These are phyloP conservation scores for Neoboletus brunneissimus DNA, from an alignment of 768 basidiomycete genomes.

Conservation along the genomic window DNA sequence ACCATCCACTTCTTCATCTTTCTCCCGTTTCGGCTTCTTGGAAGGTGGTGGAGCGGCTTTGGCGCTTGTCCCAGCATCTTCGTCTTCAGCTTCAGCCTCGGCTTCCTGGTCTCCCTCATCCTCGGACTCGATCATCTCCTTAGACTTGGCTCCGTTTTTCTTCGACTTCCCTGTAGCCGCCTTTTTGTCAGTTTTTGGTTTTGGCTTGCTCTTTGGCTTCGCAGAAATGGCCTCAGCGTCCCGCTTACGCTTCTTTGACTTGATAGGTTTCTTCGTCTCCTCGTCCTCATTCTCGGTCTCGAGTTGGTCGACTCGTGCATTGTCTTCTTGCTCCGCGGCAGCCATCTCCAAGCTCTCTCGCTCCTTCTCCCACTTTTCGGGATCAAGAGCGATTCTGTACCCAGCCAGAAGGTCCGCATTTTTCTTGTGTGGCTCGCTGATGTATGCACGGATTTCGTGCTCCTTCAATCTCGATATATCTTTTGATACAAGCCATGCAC, in stretches of 20 bases:
- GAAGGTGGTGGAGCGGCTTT: conserved; percentile 58
- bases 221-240: conserved; percentile 47
- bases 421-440: conserved; percentile 74
- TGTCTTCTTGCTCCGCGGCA: conserved; percentile 48
- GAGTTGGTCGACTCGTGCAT: conserved; percentile 67
- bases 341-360: conserved; percentile 33
- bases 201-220: conserved; percentile 42
- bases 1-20: conserved; percentile 64
- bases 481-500: conserved; percentile 80
- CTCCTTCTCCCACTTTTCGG: conserved; percentile 61
- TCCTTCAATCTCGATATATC: conserved; percentile 77
- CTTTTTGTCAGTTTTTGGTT: conserved; percentile 45
- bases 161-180: conserved; percentile 34
- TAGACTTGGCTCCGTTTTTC: conserved; percentile 61
- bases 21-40: conserved; percentile 60
- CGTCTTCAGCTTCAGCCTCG: conserved; percentile 46
- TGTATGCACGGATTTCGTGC: conserved; percentile 81
- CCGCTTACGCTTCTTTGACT: conserved; percentile 60
- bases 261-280: conserved; percentile 44
- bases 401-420: conserved; percentile 72
- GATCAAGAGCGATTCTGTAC: conserved; percentile 74
- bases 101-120: conserved; percentile 52
- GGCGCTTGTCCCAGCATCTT: conserved; percentile 48
- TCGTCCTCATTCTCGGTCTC: conserved; percentile 52
- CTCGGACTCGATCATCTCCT: conserved; percentile 64